Percentiles rank a stretch among this genome's conserved stretches.
phyloP scores from a whole-genome alignment of 495 filamentous ascomycete genomes.

The Choiromyces venosus region DNA sequence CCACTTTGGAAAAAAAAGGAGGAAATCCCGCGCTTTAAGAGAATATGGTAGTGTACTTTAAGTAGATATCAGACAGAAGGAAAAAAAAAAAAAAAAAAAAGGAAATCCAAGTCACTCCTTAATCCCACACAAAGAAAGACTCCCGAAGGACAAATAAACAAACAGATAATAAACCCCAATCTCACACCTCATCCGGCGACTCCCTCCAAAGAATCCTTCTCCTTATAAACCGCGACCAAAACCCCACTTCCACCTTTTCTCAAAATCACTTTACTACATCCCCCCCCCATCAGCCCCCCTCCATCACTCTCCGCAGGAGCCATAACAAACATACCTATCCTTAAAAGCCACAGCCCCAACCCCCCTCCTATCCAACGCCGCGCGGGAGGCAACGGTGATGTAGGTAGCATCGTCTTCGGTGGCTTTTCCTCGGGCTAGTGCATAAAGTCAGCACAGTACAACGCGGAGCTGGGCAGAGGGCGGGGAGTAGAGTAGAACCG shows the following conservation, averaged over 20 bases:
- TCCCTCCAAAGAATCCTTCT: conserved; percentile 38
- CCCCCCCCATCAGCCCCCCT: not conserved
- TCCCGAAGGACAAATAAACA: not conserved
- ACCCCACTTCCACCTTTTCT: conserved; percentile 29
- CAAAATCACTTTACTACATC: conserved; percentile 37
- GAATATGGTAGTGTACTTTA: no score
- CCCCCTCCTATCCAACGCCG: conserved; percentile 32
- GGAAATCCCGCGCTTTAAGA: not conserved
- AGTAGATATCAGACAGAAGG: not conserved
- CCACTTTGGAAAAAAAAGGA: not conserved
- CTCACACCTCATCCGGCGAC: conserved; percentile 32
- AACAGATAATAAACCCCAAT: conserved; percentile 9
- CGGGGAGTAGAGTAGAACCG: conserved; percentile 23
- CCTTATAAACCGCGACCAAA: conserved; percentile 40
- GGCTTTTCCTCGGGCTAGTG: conserved; percentile 36
- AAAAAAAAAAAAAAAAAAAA: not conserved
- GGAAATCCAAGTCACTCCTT: no score
- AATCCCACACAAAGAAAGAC: not conserved
- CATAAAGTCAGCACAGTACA: conserved; percentile 7
- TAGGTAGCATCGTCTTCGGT: conserved; percentile 40
- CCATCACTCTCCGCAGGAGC: not conserved
- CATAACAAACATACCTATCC: conserved; percentile 34
- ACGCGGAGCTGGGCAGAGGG: not conserved
- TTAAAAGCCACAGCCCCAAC: conserved; percentile 40
- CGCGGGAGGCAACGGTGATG: conserved; percentile 36